Base-by-base conservation (phyloP, 805 yeast species). In the Yarrowia bubula region DNA sequence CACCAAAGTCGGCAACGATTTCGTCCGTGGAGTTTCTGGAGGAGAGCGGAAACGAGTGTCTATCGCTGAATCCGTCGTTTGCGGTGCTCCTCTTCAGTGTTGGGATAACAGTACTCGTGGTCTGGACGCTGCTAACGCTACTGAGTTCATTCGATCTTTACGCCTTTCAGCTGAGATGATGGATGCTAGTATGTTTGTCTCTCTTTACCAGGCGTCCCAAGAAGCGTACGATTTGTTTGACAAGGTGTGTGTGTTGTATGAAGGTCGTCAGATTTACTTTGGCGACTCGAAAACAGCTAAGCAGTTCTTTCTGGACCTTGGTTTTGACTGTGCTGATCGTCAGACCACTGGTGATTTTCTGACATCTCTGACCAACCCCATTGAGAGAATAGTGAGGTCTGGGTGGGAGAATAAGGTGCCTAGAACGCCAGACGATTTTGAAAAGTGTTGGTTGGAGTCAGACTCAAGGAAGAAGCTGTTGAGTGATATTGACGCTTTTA, bases 81-180 rank as follows among this genome's bases (percentile, higher is more conserved):
- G 64, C 71, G 78, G 82, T 63, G 86, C 83, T 9, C 76, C 83
- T 8, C 77, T 85, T 18, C 84, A 79, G 68, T 84, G 88, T 68
- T 86, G 86, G 83, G 90, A 86, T 76, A 86, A 86, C 69, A 86
- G 89, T 33, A 86, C 90, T n/a, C 80, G 89, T 75, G 90, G 90
- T 74, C 78, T 86, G 69, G 90, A 86, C 75, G 83, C 89, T 10
- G 85, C 89, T 14, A 86, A 89, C n/a, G 89, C 90, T 14, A 78
- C 86, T 67, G 90, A 86, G 75, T 86, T 83, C 68, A 81, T 83
- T 32, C 81, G 84, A 71, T 83, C 87, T 35, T 77, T 86, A 66
- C 83, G 86, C 75, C 79, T 86, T 3, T 80, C 84, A 9, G 84
- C 89, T 1, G 83, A 84, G 68, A 73, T 85, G 72, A 75, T 81